Evolutionary conservation across 1,284 basidiomycete species (phyloP).

Genomic region (Sanguinoderma infundibulare): DNA sequence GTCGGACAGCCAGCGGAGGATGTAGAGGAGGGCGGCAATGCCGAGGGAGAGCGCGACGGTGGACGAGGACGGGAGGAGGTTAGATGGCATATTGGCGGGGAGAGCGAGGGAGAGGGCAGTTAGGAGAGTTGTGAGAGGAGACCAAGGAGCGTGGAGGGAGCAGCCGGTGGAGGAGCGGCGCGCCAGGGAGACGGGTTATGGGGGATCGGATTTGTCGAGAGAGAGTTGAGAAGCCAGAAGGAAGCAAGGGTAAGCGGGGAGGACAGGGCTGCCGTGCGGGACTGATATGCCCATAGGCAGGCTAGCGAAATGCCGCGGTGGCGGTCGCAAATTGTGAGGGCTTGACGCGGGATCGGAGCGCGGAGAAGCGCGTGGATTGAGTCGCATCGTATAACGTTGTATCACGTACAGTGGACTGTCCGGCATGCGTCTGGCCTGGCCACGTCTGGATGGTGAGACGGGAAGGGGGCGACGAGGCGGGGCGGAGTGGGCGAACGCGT

Average conservation of each 20-base stretch:
- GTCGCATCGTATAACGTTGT: neutral
- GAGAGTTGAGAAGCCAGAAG: slow-evolving; percentile 4
- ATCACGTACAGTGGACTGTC: neutral
- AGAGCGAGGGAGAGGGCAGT: neutral
- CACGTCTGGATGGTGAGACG: no score
- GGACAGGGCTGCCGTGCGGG: neutral
- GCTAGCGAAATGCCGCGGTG: slow-evolving; percentile 4
- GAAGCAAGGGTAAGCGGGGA: neutral
- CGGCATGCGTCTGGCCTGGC: neutral
- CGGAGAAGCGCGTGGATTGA: slow-evolving; percentile 8
- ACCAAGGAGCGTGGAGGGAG: slow-evolving; percentile 13
- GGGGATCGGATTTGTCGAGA: neutral
- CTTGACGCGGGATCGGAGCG: slow-evolving; percentile 4
- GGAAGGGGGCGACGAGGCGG: no score
- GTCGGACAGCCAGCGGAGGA: slow-evolving; percentile 22
- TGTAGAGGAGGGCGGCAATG: slow-evolving; percentile 21
- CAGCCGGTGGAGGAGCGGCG: slow-evolving; percentile 9
- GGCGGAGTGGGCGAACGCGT: no score
- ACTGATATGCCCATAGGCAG: slow-evolving; percentile 16
- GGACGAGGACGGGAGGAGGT: slow-evolving; percentile 16
- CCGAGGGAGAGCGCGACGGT: slow-evolving; percentile 19
- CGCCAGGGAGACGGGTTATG: slow-evolving; percentile 3
- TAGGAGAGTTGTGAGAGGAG: slow-evolving; percentile 1
- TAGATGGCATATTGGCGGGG: slow-evolving; percentile 13
- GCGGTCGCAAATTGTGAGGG: slow-evolving; percentile 4